Conservation (phyloP, 2,329 filamentous ascomycete species). For the Fusarium chuoi region DNA sequence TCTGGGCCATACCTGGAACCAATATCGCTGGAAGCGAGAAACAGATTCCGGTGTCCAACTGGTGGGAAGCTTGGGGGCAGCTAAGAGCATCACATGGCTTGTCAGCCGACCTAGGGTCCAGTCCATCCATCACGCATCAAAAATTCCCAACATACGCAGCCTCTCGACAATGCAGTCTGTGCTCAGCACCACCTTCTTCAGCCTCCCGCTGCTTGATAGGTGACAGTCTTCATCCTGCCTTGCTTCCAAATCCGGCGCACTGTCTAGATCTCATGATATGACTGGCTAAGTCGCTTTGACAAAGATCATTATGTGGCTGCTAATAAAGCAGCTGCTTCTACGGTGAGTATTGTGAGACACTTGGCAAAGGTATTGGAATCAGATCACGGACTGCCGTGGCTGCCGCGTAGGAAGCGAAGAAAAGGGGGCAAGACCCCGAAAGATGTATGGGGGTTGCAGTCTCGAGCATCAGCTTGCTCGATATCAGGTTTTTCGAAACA, state of each 20-base stretch:
- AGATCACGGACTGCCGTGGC: neutral
- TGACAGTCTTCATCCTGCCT: slow-evolving; percentile 7
- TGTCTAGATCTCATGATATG: slow-evolving; percentile 21
- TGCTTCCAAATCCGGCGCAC: slow-evolving; percentile 29
- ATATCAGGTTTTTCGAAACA: slow-evolving; percentile 18
- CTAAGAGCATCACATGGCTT: slow-evolving; percentile 42
- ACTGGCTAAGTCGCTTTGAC: slow-evolving; percentile 18
- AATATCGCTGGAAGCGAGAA: slow-evolving; percentile 12
- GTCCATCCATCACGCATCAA: slow-evolving; percentile 22
- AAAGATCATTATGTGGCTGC: slow-evolving; percentile 30
- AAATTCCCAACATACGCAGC: slow-evolving; percentile 22
- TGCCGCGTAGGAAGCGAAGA: neutral
- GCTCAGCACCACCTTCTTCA: slow-evolving; percentile 26
- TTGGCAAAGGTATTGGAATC: slow-evolving; percentile 14
- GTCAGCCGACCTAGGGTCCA: slow-evolving; percentile 42
- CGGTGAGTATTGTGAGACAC: slow-evolving; percentile 30
- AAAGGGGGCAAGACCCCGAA: slow-evolving; percentile 13
- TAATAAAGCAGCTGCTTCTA: slow-evolving; percentile 8
- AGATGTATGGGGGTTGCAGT: slow-evolving; percentile 11
- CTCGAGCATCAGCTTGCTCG: slow-evolving; percentile 3
- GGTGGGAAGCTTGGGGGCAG: slow-evolving; percentile 10
- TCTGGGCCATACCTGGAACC: slow-evolving; percentile 7
- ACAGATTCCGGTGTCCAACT: slow-evolving; percentile 15
- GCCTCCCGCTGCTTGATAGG: slow-evolving; percentile 23
- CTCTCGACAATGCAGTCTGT: slow-evolving; percentile 20